Conservation (phyloP, 129 eudicot species). For the Smallanthus sonchifolius region DNA sequence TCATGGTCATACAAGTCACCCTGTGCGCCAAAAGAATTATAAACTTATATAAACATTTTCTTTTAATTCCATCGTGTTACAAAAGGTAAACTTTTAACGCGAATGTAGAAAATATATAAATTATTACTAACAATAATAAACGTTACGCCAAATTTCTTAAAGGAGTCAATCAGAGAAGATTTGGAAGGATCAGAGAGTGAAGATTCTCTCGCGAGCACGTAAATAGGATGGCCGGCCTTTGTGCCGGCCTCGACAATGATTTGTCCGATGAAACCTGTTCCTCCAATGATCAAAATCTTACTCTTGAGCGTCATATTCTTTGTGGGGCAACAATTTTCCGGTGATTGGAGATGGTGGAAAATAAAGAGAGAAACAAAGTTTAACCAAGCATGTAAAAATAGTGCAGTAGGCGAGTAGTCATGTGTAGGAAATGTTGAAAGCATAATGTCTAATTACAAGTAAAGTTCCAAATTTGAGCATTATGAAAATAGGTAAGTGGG, state of each 20-base stretch:
- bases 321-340: no score
- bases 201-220: constrained; percentile 19
- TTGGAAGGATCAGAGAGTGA: constrained; percentile 19
- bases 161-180: constrained; percentile 16
- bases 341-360: no score
- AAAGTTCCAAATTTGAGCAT: no score
- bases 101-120: background rate
- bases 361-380: no score
- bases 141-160: constrained; percentile 27
- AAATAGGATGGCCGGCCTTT: constrained; percentile 27
- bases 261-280: constrained; percentile 38
- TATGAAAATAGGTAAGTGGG: no score
- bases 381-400: no score
- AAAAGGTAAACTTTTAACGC: no score
- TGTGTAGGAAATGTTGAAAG: no score
- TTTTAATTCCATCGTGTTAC: no score
- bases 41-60: background rate
- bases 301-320: constrained; percentile 6
- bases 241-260: constrained; percentile 34
- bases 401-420: no score
- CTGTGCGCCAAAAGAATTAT: background rate
- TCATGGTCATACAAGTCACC: constrained; percentile 42
- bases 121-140: background rate
- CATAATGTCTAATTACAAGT: no score
- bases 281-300: constrained; percentile 43